Conservation (phyloP, 805 yeast genomes). For the Candida xyloterini region DNA sequence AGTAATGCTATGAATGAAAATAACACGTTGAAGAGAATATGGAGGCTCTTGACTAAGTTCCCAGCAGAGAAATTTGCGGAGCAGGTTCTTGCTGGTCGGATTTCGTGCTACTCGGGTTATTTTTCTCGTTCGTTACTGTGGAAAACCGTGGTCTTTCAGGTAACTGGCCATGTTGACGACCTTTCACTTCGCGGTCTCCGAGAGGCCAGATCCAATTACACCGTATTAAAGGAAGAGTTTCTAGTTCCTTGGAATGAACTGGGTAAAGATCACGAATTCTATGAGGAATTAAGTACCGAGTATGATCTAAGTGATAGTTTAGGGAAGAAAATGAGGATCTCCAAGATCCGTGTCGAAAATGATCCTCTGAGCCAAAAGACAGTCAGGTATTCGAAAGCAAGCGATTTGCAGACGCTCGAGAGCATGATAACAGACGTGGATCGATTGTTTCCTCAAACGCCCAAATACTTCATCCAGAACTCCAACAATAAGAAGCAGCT, state of each 20-base stretch:
- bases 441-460: constrained; percentile 46
- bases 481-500: constrained; percentile 28
- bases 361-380: constrained; percentile 18
- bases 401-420: constrained; percentile 40
- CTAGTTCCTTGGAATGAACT: constrained; percentile 36
- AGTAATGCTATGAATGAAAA: constrained; percentile 3
- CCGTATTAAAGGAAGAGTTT: constrained; percentile 22
- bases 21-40: constrained; percentile 4
- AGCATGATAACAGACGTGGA: constrained; percentile 50
- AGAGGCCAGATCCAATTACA: constrained; percentile 21
- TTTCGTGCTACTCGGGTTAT: constrained; percentile 10
- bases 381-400: constrained; percentile 1
- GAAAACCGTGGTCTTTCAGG: constrained; percentile 19
- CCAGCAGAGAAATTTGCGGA: constrained; percentile 8
- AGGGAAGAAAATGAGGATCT: constrained; percentile 12
- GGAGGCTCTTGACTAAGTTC: constrained; percentile 3
- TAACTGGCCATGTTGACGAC: constrained; percentile 11
- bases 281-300: constrained; percentile 17
- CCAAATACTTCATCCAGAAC: constrained; percentile 30
- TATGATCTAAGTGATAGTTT: constrained; percentile 26
- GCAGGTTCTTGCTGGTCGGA: constrained; percentile 2
- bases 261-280: constrained; percentile 24
- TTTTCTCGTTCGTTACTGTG: constrained; percentile 27
- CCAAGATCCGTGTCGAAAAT: constrained; percentile 19
- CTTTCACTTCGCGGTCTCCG: constrained; percentile 18